Evolutionary conservation across 129 eudicot genomes (phyloP), one percentile per base, ranked within the genome.

Genomic region (Heracleum sosnowskyi): DNA sequence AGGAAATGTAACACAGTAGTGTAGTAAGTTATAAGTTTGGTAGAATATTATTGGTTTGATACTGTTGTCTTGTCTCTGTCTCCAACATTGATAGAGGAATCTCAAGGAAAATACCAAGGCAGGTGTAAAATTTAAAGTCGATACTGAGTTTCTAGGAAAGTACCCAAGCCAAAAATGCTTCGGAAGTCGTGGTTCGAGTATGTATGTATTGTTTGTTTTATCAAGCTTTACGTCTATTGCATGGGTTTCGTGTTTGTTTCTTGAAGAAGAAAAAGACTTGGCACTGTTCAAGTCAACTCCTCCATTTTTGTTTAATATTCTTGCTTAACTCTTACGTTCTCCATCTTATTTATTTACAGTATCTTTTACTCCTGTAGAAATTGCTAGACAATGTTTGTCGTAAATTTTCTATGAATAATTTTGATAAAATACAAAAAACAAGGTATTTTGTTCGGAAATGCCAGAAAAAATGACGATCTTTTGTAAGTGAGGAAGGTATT

Each of bases 31-130:
- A 6, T 15, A 66, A 28, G 72, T 66, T 66, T 66, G 39, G 36
- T 66, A 66, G 9, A 66, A 69, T 69, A 34, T 33, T 36, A 36
- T 69, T 34, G 28, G 28, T 68, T 68, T 68, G 46, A 66, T 31
- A 33, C 45, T 69, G 74, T 36, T 69, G 74, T 69, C 74, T 36
- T 69, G 74, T 69, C 74, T 69, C 44, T 35, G 74, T 68, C 73
- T 68, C 73, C 26, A 69, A 36, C 41, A 69, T 18, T 69, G 22
- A 15, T 44, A 11, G 47, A 69, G 74, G 28, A 69, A 69, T 69
- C 44, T 17, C 24, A 34, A 35, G 44, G 71, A 68, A 68, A 13
- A 5, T 17, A 17, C 0, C 1, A 13, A 13, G n/a, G 73, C 3
- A 68, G 35, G 42, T 33, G 24, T 35, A 5, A 1, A 0, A 17